phyloP scores from a whole-genome alignment of 2,329 filamentous ascomycete species.

The Graphiopsis chlorocephala region DNA sequence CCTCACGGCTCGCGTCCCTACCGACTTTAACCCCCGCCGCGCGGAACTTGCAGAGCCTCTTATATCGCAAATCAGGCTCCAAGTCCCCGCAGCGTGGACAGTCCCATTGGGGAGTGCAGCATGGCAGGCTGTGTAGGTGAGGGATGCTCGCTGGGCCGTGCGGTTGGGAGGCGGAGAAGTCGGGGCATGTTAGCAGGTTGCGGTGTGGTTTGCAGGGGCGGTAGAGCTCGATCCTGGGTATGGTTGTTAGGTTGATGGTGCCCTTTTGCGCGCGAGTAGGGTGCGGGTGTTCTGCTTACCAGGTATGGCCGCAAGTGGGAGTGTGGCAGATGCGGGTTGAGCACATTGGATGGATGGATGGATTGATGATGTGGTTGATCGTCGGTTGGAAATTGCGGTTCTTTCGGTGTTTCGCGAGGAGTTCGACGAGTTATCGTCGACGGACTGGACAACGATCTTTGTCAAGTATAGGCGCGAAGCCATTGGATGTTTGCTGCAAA shows the following conservation, averaged over 20 bases:
- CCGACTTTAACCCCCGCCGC: slow-evolving; percentile 30
- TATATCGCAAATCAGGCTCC: slow-evolving; percentile 25
- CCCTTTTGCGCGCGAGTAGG: not conserved
- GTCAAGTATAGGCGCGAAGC: not conserved
- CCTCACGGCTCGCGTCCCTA: slow-evolving; percentile 23
- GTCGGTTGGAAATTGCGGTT: not conserved
- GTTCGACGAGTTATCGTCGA: not conserved
- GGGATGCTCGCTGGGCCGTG: slow-evolving; percentile 27
- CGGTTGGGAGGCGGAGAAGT: slow-evolving; percentile 30
- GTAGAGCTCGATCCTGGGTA: slow-evolving; percentile 41
- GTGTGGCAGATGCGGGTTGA: slow-evolving; percentile 45
- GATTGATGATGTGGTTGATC: not conserved
- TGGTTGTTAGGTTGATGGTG: not conserved
- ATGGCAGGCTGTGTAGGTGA: slow-evolving; percentile 16
- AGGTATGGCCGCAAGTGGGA: slow-evolving; percentile 47
- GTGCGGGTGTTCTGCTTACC: slow-evolving; percentile 29
- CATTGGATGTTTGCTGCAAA: not conserved
- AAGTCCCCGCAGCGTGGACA: slow-evolving; percentile 32
- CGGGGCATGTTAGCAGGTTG: slow-evolving; percentile 42
- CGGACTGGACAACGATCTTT: not conserved
- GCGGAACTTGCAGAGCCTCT: slow-evolving; percentile 26
- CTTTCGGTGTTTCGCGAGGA: not conserved
- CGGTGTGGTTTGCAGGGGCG: slow-evolving; percentile 41
- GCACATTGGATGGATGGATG: slow-evolving; percentile 42
- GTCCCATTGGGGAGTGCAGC: slow-evolving; percentile 21